Conservation (phyloP, 805 yeast genomes). For the Blastobotrys muscicola region DNA sequence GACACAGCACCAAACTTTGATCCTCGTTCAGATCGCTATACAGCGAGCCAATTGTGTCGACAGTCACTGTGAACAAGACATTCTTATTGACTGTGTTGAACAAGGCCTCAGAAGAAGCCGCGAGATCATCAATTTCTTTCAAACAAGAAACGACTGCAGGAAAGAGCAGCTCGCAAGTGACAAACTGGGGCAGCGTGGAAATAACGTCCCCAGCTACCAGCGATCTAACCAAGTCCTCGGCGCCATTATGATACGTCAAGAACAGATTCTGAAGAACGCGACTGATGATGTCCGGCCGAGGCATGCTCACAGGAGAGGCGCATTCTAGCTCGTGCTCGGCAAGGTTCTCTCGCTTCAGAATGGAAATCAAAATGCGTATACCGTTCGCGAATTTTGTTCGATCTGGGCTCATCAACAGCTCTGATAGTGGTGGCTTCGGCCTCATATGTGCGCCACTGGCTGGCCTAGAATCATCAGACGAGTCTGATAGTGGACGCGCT, state of each 20-base stretch:
- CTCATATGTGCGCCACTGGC: neutral
- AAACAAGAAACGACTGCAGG: too few species aligned
- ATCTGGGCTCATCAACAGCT: constrained; percentile 14
- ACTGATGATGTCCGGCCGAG: constrained; percentile 15
- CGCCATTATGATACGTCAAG: neutral
- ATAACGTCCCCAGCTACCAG: neutral
- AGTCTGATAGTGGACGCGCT: neutral
- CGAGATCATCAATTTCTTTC: too few species aligned
- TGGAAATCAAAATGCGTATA: constrained; percentile 10
- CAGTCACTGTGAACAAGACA: too few species aligned
- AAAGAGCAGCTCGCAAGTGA: neutral
- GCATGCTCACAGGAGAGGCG: constrained; percentile 13
- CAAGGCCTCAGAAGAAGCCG: too few species aligned
- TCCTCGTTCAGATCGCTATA: too few species aligned
- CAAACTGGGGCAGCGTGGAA: neutral
- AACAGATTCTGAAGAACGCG: constrained; percentile 13
- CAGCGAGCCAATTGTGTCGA: too few species aligned
- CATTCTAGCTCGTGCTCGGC: constrained; percentile 11
- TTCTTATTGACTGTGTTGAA: too few species aligned
- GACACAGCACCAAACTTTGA: too few species aligned
- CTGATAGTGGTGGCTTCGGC: constrained; percentile 4
- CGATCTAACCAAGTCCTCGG: neutral
- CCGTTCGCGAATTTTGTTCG: constrained; percentile 12
- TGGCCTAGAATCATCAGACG: neutral
- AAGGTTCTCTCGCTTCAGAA: constrained; percentile 11